phyloP scores from a whole-genome alignment of 805 yeast genomes.

The Candida gorgasii region DNA sequence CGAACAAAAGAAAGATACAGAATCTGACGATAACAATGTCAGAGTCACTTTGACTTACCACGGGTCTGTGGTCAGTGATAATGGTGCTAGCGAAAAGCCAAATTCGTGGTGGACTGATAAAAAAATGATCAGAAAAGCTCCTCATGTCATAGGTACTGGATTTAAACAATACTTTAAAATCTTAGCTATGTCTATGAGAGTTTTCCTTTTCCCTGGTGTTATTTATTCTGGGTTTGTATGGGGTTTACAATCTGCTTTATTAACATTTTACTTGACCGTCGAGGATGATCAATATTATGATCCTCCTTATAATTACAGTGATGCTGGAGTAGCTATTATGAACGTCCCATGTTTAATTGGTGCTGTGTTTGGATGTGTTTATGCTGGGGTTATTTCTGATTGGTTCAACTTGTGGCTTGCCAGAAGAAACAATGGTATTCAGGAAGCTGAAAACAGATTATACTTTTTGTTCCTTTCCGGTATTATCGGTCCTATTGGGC shows the following conservation, averaged over 20 bases:
- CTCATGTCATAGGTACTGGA: conserved; percentile 38
- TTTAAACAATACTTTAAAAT: conserved; percentile 42
- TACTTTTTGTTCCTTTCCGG: conserved; percentile 37
- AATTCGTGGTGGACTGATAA: conserved; percentile 31
- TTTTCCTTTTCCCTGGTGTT: conserved; percentile 38
- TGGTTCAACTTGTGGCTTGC: conserved; percentile 39
- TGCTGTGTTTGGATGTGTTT: conserved; percentile 38
- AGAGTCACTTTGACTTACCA: conserved; percentile 12
- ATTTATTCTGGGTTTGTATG: conserved; percentile 39
- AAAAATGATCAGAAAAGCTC: conserved; percentile 34
- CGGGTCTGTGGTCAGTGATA: conserved; percentile 47
- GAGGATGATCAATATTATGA: conserved; percentile 37
- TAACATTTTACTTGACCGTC: conserved; percentile 41
- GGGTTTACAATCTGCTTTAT: conserved; percentile 41
- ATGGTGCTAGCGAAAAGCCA: conserved; percentile 29
- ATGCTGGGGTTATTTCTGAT: conserved; percentile 36
- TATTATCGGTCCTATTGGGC: conserved; percentile 35
- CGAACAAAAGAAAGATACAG: conserved; percentile 7
- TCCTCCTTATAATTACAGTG: conserved; percentile 35
- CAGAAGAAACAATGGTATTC: conserved; percentile 34
- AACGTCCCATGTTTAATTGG: conserved; percentile 42
- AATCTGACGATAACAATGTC: conserved; percentile 9
- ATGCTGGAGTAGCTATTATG: conserved; percentile 40
- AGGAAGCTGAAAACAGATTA: conserved; percentile 39
- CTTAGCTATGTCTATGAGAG: conserved; percentile 31